These are phyloP conservation scores for Brachypodium distachyon DNA, from an alignment of 202 grass and related monocot species.

Conservation along the genomic window DNA sequence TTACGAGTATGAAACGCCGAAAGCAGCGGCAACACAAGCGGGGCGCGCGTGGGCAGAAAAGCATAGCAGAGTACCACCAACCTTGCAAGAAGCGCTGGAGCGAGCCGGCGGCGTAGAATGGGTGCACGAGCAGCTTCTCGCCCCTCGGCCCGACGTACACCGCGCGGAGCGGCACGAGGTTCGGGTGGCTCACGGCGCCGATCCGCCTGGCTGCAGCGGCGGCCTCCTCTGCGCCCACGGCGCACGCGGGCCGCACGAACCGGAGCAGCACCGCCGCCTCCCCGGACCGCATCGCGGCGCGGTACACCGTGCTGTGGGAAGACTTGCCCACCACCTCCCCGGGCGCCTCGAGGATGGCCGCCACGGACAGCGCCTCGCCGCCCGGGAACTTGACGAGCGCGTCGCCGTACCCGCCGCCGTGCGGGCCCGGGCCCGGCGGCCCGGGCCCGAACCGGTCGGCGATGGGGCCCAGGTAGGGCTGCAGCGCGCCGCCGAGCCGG, in stretches of 20 bases:
- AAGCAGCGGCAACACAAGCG: neutral
- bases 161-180: constrained; percentile 80
- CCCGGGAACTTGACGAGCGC: constrained; percentile 74
- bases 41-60: too few relatives aligned
- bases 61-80: constrained; percentile 20
- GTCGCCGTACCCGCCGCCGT: neutral
- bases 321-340: constrained; percentile 97
- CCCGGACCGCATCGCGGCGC: constrained; percentile 53
- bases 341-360: constrained; percentile 77
- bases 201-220: constrained; percentile 46
- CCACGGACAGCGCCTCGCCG: constrained; percentile 66
- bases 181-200: constrained; percentile 59
- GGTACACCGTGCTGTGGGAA: constrained; percentile 85
- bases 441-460: constrained; percentile 35
- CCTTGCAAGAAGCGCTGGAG: constrained; percentile 70
- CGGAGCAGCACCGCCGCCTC: constrained; percentile 69
- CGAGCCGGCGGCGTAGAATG: constrained; percentile 79
- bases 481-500: constrained; percentile 49
- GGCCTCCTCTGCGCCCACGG: constrained; percentile 39
- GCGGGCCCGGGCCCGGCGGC: neutral
- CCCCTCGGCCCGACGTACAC: constrained; percentile 82
- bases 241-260: constrained; percentile 73
- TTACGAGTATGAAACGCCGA: neutral
- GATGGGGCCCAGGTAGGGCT: constrained; percentile 38
- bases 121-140: constrained; percentile 92